Evolutionary conservation across 805 yeast genomes (phyloP), one percentile per base, ranked within the genome.

Genomic region (Ogataea trehalophila): DNA sequence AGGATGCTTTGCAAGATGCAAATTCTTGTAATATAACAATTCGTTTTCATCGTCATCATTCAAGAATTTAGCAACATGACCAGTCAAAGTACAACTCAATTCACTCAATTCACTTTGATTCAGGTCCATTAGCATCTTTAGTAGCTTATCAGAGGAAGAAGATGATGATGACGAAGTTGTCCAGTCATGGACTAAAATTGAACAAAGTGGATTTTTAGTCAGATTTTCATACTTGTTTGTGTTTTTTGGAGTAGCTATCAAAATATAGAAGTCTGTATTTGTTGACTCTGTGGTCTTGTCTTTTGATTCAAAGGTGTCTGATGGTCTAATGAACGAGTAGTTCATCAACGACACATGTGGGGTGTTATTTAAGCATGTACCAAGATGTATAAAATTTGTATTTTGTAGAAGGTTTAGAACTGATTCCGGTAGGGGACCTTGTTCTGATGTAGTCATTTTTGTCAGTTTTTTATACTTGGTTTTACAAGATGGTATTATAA

Each of bases 341-440:
- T 88, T 92, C 98, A 92, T 92, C 53, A 92, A 73, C 17, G 94
- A 79, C 3, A 90, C 96, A 51, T 91, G 94, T 6, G 98, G 98
- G 40, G 80, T 66, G 39, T 87, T 76, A 8, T 64, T 51, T 9
- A 64, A 70, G 49, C 89, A 79, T 2, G 98, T 92, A 2, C 92
- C 97, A 41, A 91, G 72, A 64, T 91, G 97, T 37, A 91, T 80
- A 63, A 80, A 85, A 52, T 83, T 76, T 11, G 88, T 83, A 14
- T 77, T 72, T 49, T 79, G 73, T 35, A 86, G 71, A 36, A 85
- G 68, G 13, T 69, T 61, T 18, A 70, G 49, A 16, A 79, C 70
- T 14, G 61, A 52, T 1, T 57, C 55, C 3, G 72, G 70, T 13
- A 68, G 48, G 44, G 67, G 63, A 7, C 59, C 53, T 35, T 48